A percentile compares a stretch with the other conserved stretches of the same genome.
Conservation (phyloP, 2,329 filamentous ascomycete species). For the Colletotrichum eleusines region DNA sequence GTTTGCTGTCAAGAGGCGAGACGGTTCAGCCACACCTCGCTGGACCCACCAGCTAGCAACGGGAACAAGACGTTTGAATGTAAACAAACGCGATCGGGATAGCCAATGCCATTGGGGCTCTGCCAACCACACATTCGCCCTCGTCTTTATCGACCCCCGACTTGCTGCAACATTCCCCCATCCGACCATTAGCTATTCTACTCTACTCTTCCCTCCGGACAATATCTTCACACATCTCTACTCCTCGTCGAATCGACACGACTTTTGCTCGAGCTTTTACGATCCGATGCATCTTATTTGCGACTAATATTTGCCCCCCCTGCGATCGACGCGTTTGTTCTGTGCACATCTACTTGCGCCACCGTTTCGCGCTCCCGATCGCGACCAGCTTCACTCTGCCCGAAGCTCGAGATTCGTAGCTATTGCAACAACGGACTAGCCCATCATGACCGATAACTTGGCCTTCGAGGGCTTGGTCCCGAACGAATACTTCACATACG, state of each 20-base stretch:
- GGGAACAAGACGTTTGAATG: constrained; percentile 37
- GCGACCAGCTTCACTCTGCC: constrained; percentile 10
- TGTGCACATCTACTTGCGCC: constrained; percentile 11
- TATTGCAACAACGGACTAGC: background rate
- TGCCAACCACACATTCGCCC: constrained; percentile 19
- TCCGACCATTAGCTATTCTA: constrained; percentile 14
- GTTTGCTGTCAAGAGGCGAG: background rate
- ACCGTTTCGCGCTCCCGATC: constrained; percentile 15
- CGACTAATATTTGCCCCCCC: constrained; percentile 34
- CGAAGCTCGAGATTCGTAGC: background rate
- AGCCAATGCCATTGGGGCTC: constrained; percentile 30
- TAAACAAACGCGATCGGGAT: constrained; percentile 43
- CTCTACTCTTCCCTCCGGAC: constrained; percentile 14
- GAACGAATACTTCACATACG: constrained; percentile 71
- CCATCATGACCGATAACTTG: constrained; percentile 28
- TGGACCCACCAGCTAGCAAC: constrained; percentile 41
- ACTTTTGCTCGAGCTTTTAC: background rate
- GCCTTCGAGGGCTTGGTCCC: constrained; percentile 42
- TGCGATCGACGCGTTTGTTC: constrained; percentile 37
- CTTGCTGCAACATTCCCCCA: constrained; percentile 5
- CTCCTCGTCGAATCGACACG: constrained; percentile 5
- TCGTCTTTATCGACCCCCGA: constrained; percentile 24
- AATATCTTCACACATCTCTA: constrained; percentile 27
- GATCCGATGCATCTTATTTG: constrained; percentile 36
- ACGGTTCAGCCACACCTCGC: constrained; percentile 30